Conservation (phyloP, 75 land plant species). For the Pseudotsuga menziesii region DNA sequence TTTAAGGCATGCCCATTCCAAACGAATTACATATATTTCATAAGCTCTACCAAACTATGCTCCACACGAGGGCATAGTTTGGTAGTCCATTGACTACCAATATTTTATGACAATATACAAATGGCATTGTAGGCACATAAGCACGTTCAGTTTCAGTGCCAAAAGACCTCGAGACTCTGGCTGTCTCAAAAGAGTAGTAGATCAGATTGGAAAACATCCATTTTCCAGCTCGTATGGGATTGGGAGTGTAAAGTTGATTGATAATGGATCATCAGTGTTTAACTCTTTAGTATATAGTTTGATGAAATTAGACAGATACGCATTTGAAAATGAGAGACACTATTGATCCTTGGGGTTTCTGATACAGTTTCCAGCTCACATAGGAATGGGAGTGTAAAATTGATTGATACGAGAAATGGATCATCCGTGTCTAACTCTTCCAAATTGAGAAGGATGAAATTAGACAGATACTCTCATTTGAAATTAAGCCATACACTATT, state of each 20-base stretch:
- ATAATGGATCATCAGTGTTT: background rate
- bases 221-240: background rate
- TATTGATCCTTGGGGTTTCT: background rate
- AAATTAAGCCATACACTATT: background rate
- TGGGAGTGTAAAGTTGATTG: background rate
- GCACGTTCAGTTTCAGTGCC: background rate
- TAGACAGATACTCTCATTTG: background rate
- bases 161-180: background rate
- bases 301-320: background rate
- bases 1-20: too few species aligned
- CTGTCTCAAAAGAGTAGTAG: background rate
- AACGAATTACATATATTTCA: too few species aligned
- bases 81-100: too few species aligned
- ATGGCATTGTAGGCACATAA: background rate
- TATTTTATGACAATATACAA: too few species aligned
- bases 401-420: background rate
- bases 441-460: conserved; percentile 4
- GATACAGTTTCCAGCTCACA: background rate
- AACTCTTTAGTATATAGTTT: background rate
- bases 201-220: background rate
- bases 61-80: too few species aligned
- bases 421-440: background rate
- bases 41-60: too few species aligned
- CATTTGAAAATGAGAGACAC: background rate
- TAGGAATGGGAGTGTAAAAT: background rate